These are phyloP conservation scores for Penicillium canescens DNA, from an alignment of 495 filamentous ascomycete species.

Conservation along the genomic window DNA sequence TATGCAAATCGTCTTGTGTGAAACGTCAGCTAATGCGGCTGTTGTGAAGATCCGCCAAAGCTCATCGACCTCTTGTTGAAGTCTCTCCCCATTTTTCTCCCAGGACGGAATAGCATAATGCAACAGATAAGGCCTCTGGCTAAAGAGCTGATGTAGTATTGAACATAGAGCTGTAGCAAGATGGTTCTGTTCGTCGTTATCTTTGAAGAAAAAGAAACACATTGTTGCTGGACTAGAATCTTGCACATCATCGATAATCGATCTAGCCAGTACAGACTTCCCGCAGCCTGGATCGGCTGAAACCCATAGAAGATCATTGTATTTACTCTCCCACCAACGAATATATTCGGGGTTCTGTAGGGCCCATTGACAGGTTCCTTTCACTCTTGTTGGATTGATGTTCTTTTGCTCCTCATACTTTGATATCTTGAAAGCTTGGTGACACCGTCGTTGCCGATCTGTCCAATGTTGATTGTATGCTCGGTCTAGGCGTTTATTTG, in stretches of 20 bases:
- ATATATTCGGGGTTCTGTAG: slow-evolving; percentile 30
- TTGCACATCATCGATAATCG: no score
- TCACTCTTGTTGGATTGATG: slow-evolving; percentile 23
- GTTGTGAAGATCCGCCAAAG: slow-evolving; percentile 35
- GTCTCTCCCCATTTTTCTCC: slow-evolving; percentile 25
- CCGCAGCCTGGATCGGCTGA: slow-evolving; percentile 47
- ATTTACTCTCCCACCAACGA: slow-evolving; percentile 24
- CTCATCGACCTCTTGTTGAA: slow-evolving; percentile 22
- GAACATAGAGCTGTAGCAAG: slow-evolving; percentile 34
- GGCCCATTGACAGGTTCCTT: slow-evolving; percentile 29
- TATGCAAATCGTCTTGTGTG: slow-evolving; percentile 30
- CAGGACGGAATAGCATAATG: slow-evolving; percentile 25
- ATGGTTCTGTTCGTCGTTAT: slow-evolving; percentile 30
- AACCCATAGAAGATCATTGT: slow-evolving; percentile 41
- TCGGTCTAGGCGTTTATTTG: no score
- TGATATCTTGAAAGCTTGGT: slow-evolving; percentile 24
- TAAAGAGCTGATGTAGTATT: slow-evolving; percentile 44
- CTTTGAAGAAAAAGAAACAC: no score
- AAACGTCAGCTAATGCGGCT: slow-evolving; percentile 14
- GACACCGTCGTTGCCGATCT: slow-evolving; percentile 25
- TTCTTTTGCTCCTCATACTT: slow-evolving; percentile 30
- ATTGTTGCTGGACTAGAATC: no score
- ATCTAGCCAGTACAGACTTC: not conserved
- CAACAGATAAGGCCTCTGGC: slow-evolving; percentile 22
- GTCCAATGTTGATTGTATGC: slow-evolving; percentile 1